These are phyloP conservation scores for Aquanectria penicillioides DNA, from an alignment of 2,329 filamentous ascomycete species.

Conservation along the genomic window DNA sequence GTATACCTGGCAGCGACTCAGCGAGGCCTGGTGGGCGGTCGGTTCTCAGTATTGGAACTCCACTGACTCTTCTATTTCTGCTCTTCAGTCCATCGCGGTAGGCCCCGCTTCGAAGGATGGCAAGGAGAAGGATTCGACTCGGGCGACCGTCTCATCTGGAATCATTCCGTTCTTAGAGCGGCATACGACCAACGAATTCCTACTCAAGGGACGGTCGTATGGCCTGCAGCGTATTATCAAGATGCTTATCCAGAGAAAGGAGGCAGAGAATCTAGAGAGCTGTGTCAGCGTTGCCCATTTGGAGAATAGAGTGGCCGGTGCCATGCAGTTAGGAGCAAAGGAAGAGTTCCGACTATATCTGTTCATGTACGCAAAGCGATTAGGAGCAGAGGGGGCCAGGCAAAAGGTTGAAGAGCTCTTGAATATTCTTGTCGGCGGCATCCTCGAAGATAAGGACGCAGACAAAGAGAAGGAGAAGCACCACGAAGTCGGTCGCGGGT, in stretches of 20 bases:
- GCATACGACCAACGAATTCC: constrained; percentile 91
- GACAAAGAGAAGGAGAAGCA: constrained; percentile 47
- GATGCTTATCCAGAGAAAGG: constrained; percentile 84
- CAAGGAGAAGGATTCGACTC: constrained; percentile 57
- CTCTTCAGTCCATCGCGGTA: constrained; percentile 77
- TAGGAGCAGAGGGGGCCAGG: constrained; percentile 88
- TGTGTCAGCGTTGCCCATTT: constrained; percentile 93
- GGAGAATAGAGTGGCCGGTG: constrained; percentile 92
- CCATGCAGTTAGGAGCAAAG: constrained; percentile 82
- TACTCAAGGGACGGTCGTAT: constrained; percentile 91
- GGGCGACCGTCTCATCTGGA: constrained; percentile 79
- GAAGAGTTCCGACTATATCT: constrained; percentile 95
- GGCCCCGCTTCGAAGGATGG: constrained; percentile 63
- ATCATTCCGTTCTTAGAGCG: constrained; percentile 94
- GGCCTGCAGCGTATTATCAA: constrained; percentile 93
- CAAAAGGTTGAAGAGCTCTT: constrained; percentile 94
- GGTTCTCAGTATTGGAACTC: constrained; percentile 99
- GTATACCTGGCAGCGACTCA: constrained; percentile 94
- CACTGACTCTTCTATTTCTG: constrained; percentile 87
- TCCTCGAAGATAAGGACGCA: constrained; percentile 66
- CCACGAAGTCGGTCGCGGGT: constrained; percentile 65
- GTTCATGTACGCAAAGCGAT: constrained; percentile 97
- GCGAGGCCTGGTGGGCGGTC: constrained; percentile 97
- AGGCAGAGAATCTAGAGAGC: constrained; percentile 91
- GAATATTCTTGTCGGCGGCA: constrained; percentile 81